phyloP scores from a whole-genome alignment of 2,329 filamentous ascomycete genomes.

The Chaetomiaceae sp. region DNA sequence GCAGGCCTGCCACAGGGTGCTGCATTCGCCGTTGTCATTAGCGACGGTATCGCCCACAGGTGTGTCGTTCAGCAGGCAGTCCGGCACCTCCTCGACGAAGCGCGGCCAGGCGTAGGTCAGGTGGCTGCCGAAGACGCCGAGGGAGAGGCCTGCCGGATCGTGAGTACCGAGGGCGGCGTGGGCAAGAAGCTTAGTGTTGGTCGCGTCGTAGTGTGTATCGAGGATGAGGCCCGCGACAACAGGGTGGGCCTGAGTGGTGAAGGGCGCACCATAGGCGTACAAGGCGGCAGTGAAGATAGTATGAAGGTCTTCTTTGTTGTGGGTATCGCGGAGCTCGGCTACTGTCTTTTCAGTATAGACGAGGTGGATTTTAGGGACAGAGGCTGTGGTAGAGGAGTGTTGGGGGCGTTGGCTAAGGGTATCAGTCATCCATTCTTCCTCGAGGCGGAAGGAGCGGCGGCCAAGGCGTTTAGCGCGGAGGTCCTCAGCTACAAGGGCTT shows the following conservation, averaged over 20 bases:
- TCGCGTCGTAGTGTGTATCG: conserved; percentile 51
- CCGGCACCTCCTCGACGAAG: conserved; percentile 17
- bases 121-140: conserved; percentile 21
- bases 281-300: conserved; percentile 38
- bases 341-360: conserved; percentile 62
- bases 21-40: conserved; percentile 40
- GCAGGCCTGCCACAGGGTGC: conserved; percentile 42
- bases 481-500: conserved; percentile 70
- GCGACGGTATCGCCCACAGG: conserved; percentile 35
- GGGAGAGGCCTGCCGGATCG: conserved; percentile 13
- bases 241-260: conserved; percentile 40
- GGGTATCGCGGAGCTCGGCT: conserved; percentile 58
- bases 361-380: conserved; percentile 61
- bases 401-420: conserved; percentile 47
- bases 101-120: conserved; percentile 19
- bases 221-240: conserved; percentile 68
- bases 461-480: conserved; percentile 66
- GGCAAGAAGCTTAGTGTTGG: conserved; percentile 48
- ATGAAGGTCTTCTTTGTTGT: conserved; percentile 52
- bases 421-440: conserved; percentile 68
- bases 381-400: conserved; percentile 13
- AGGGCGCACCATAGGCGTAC: conserved; percentile 35
- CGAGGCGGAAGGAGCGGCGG: conserved; percentile 65
- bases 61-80: conserved; percentile 14
- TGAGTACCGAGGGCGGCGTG: conserved; percentile 44